Conservation (phyloP, 352 stramenopile species). For the Phytopythium delawarense region DNA sequence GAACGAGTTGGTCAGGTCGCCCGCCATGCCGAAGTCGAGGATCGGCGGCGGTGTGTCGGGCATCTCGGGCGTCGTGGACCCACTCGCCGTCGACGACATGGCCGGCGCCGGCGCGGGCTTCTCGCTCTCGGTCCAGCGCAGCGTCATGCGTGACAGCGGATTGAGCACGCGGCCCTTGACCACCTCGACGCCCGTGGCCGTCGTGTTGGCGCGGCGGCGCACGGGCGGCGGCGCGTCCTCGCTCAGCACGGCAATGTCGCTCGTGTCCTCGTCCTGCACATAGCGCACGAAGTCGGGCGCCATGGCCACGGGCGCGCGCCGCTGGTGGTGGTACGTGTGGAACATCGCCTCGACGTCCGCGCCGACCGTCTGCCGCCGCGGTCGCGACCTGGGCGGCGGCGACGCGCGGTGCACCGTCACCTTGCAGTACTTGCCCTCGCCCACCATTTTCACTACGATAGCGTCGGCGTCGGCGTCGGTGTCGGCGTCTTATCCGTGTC, state of each 20-base stretch:
- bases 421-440: constrained; percentile 51
- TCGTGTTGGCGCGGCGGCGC: constrained; percentile 45
- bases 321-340: constrained; percentile 5
- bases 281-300: constrained; percentile 9
- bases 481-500: not conserved
- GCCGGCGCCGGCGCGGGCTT: constrained; percentile 8
- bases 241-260: constrained; percentile 29
- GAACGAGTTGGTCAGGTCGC: constrained; percentile 38
- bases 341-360: constrained; percentile 17
- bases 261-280: constrained; percentile 24
- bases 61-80: constrained; percentile 18
- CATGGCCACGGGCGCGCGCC: not conserved
- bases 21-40: constrained; percentile 16
- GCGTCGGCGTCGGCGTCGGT: not conserved
- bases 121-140: constrained; percentile 31
- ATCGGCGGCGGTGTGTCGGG: constrained; percentile 24
- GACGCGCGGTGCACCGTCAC: constrained; percentile 38
- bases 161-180: constrained; percentile 34
- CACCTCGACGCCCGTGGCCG: constrained; percentile 16
- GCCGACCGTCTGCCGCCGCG: constrained; percentile 35
- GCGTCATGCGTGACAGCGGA: constrained; percentile 43
- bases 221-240: constrained; percentile 26
- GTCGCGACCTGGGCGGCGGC: constrained; percentile 17
- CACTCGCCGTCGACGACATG: constrained; percentile 19
- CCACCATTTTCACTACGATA: constrained; percentile 15